Conservation (phyloP, 345 rosid species). For the Mercurialis annua region DNA sequence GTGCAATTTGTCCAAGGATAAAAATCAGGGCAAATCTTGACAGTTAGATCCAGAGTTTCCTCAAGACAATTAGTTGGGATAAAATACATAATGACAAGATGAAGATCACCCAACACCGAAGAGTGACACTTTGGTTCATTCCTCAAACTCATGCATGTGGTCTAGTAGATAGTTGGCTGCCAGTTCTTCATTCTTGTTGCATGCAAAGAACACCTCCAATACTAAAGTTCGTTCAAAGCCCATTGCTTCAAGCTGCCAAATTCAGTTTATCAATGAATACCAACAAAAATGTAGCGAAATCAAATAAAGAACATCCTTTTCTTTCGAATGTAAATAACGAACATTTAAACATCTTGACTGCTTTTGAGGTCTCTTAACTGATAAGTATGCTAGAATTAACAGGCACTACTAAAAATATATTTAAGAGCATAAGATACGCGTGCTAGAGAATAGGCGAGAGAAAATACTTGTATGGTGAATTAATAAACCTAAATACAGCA, state of each 20-base stretch:
- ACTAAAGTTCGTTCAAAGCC: constrained; percentile 77
- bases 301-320: background rate
- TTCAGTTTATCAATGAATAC: background rate
- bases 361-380: background rate
- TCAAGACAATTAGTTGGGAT: background rate
- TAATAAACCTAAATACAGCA: too few relatives aligned
- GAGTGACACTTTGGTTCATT: constrained; percentile 4
- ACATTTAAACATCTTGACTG: background rate
- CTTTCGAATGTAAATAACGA: too few relatives aligned
- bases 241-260: constrained; percentile 76
- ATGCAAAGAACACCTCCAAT: constrained; percentile 78
- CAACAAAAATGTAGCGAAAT: background rate
- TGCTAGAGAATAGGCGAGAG: too few relatives aligned
- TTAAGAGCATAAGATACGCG: too few relatives aligned
- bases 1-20: constrained; percentile 8
- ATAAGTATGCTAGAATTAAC: too few relatives aligned
- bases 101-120: background rate
- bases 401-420: too few relatives aligned
- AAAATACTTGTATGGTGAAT: too few relatives aligned
- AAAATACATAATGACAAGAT: background rate
- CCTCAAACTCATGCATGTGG: constrained; percentile 83
- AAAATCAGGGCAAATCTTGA: constrained; percentile 11
- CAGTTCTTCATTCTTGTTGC: constrained; percentile 89
- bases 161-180: constrained; percentile 94
- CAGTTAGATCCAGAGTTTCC: background rate